Conservation (phyloP, 208 protist genomes). For the Willaertia magna region DNA sequence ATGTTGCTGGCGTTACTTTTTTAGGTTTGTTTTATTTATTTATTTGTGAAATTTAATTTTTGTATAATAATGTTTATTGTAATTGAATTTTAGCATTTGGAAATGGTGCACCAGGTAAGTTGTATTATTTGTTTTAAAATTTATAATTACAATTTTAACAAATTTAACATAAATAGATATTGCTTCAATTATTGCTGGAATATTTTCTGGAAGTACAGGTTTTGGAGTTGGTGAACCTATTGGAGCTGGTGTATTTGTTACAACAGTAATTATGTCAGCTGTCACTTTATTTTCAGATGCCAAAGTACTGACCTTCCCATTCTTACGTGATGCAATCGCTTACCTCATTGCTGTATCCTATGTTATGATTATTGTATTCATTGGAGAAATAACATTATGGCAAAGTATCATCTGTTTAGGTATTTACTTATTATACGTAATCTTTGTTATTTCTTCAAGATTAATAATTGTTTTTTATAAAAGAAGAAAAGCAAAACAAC, state of each 20-base stretch:
- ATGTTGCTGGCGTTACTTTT: slow-evolving; percentile 8
- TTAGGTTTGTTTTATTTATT: too few relatives aligned
- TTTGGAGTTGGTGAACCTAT: slow-evolving; percentile 6
- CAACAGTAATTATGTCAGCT: background rate
- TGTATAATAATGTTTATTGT: too few relatives aligned
- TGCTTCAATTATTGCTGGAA: background rate
- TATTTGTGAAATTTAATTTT: too few relatives aligned
- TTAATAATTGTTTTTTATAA: background rate
- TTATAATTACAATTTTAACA: too few relatives aligned
- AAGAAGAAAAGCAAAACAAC: background rate
- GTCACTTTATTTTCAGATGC: background rate
- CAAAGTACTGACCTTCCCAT: background rate
- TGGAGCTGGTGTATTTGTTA: background rate
- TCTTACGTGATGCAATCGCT: background rate
- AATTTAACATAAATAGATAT: background rate
- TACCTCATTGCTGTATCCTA: background rate
- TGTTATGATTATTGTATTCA: background rate
- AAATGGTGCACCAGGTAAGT: background rate
- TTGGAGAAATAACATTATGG: background rate
- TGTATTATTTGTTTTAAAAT: too few relatives aligned
- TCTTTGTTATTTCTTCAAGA: background rate
- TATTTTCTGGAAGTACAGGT: background rate
- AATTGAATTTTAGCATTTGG: too few relatives aligned
- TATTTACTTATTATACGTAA: background rate
- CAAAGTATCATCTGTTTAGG: background rate